Evolutionary conservation across 2,329 filamentous ascomycete genomes (phyloP), one percentile per base, ranked within the genome.

Genomic region (Fusarium vanettenii): DNA sequence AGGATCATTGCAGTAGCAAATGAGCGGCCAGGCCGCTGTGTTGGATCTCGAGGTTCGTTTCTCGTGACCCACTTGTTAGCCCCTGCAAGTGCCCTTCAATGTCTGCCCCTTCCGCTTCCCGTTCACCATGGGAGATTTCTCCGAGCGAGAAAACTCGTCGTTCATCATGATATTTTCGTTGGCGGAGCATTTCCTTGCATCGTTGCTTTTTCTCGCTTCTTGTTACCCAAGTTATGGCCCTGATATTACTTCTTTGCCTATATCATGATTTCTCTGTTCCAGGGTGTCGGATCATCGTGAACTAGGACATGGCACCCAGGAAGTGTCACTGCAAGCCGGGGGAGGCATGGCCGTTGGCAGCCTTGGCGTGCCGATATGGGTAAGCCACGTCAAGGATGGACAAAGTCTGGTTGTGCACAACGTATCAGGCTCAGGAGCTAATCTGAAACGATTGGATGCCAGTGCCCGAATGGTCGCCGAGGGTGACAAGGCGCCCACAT

Each of bases 381-480:
- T 62, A 69, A 61, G 70, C 70, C 57, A 69, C 50, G 69, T 60
- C 69, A 66, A 72, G 72, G 69, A 56, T 70, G 43, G 41, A 43
- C 25, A 57, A 61, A 50, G 67, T 66, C 35, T 33, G 41, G 20
- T 61, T 63, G 60, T 64, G 57, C 37, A 27, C 52, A 27, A 48
- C 56, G 59, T 67, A 60, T 71, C 68, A 69, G 71, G 57, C 56
- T 55, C 59, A 56, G 60, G 57, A 66, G 59, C 62, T 35, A 70
- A 67, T 64, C 60, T 67, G 56, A 41, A 62, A 65, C 71, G 69
- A 73, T 73, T 73, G 71, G 71, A 64, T 71, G 66, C 66, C 70
- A 75, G 70, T 61, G 70, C 55, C 56, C 75, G 63, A 67, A 41
- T 61, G 31, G 57, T 60, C 65, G 55, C 71, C 62, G 56, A 57